phyloP scores from a whole-genome alignment of 768 basidiomycete genomes.

The Tricholoma terreum region DNA sequence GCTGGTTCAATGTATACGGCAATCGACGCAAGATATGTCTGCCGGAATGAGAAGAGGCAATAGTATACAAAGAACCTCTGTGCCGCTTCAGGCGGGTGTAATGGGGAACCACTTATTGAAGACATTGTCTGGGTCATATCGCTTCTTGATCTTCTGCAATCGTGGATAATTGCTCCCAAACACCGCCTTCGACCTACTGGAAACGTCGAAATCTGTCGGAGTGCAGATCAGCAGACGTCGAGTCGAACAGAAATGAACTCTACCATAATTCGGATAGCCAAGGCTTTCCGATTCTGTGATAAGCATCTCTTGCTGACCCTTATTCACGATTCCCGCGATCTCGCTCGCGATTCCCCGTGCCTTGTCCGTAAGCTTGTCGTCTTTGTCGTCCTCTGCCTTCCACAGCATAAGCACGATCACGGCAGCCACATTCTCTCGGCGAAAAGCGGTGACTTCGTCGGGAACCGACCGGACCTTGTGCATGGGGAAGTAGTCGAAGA shows the following conservation, averaged over 20 bases:
- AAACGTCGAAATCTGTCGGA: background rate
- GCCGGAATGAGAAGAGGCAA: too few relatives aligned
- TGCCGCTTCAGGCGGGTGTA: constrained; percentile 19
- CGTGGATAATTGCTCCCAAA: constrained; percentile 36
- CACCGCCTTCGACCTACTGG: constrained; percentile 20
- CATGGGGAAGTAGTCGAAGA: constrained; percentile 44
- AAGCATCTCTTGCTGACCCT: constrained; percentile 18
- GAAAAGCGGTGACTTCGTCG: constrained; percentile 36
- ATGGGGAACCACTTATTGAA: constrained; percentile 37
- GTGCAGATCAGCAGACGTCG: background rate
- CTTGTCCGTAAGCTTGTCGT: constrained; percentile 18
- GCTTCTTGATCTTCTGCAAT: constrained; percentile 31
- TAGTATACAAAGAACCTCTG: too few relatives aligned
- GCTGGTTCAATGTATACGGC: too few relatives aligned
- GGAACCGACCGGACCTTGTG: constrained; percentile 35
- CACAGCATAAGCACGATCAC: constrained; percentile 36
- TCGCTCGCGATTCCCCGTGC: background rate
- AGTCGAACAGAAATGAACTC: background rate
- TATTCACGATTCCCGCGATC: constrained; percentile 8
- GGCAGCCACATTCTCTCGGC: constrained; percentile 33
- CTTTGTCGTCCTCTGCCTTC: constrained; percentile 23
- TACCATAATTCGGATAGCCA: constrained; percentile 51
- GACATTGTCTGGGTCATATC: constrained; percentile 27
- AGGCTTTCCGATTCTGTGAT: constrained; percentile 26
- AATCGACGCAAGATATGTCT: too few relatives aligned